These are phyloP conservation scores for Diatrype stigma DNA, from an alignment of 2,329 filamentous ascomycete species.

Conservation along the genomic window DNA sequence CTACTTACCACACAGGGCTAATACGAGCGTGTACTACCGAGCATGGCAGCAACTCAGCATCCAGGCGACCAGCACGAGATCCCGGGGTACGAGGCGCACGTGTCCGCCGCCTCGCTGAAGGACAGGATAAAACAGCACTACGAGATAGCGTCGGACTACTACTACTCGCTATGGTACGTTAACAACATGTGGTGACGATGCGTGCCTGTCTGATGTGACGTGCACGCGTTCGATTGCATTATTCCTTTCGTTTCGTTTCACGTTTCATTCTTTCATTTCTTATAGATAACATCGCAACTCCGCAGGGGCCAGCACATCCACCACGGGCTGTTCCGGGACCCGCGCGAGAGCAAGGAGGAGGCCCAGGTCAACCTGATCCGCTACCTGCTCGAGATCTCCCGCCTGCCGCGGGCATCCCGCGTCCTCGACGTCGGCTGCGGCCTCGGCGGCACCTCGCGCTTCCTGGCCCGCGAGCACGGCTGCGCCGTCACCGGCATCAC, in stretches of 20 bases:
- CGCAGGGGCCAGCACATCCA: slow-evolving; percentile 62
- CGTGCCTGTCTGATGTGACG: no score
- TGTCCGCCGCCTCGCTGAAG: slow-evolving; percentile 38
- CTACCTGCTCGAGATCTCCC: slow-evolving; percentile 47
- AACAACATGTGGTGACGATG: no score
- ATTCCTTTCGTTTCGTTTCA: no score
- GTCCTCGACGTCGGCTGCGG: slow-evolving; percentile 60
- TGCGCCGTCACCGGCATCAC: slow-evolving; percentile 57
- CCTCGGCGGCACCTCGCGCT: slow-evolving; percentile 54
- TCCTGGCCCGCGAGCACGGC: slow-evolving; percentile 47
- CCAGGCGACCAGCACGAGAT: slow-evolving; percentile 26
- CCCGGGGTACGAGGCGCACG: slow-evolving; percentile 22
- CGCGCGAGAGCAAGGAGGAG: slow-evolving; percentile 50
- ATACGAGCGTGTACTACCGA: background rate
- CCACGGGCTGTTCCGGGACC: slow-evolving; percentile 53
- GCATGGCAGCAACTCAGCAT: slow-evolving; percentile 11
- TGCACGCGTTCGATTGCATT: no score
- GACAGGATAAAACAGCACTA: slow-evolving; percentile 58
- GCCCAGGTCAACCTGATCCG: slow-evolving; percentile 55
- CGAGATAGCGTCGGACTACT: slow-evolving; percentile 58
- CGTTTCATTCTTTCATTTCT: no score
- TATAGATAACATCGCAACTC: no score
- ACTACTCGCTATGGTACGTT: slow-evolving; percentile 54
- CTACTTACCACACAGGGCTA: no score
- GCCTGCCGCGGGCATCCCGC: slow-evolving; percentile 30